Evolutionary conservation across 192 early-diverging fungal species (phyloP), one percentile per base, ranked within the genome.

Genomic region (Coemansia sp.): DNA sequence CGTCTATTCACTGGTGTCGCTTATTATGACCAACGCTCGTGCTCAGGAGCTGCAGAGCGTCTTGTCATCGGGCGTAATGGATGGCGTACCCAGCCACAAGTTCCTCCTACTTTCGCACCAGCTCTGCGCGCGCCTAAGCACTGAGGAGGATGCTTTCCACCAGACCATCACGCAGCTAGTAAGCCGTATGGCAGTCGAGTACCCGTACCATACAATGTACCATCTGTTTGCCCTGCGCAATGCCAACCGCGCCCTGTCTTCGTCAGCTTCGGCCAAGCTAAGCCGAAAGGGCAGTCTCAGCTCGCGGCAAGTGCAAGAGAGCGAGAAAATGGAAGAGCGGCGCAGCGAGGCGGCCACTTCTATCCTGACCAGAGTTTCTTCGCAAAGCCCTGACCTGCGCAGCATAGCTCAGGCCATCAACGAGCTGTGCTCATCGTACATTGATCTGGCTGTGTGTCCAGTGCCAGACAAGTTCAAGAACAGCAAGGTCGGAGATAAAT

Each of bases 181-280:
- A 6, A 63, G 39, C 30, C 77, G 76, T 0, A 80, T 85, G 78
- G 66, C 73, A 21, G 59, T 72, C 16, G 78, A 80, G 17, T 80
- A 77, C 19, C 83, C 83, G 44, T 77, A 75, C 49, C 83, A 85
- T 26, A 73, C 64, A 11, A 58, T 80, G 63, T 72, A 70, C 46
- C 71, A 74, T 3, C 21, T 85, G 69, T 80, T 85, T 69, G 78
- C 83, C 4, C 67, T 85, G 68, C 55, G 75, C 28, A 85, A 80
- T 49, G 78, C 78, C 66, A 73, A 77, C 55, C 72, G 78, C 62
- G 75, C 68, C 1, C 55, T 70, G 52, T 14, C 66, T 5, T 33
- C 59, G 7, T 26, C 59, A 19, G 21, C 53, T 1, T 4, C 74
- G 32, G 26, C 67, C 28, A 64, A 60, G 39, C 6, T 13, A n/a